Base-by-base conservation (phyloP, 495 filamentous ascomycete genomes). In the Penicillium riverlandense region DNA sequence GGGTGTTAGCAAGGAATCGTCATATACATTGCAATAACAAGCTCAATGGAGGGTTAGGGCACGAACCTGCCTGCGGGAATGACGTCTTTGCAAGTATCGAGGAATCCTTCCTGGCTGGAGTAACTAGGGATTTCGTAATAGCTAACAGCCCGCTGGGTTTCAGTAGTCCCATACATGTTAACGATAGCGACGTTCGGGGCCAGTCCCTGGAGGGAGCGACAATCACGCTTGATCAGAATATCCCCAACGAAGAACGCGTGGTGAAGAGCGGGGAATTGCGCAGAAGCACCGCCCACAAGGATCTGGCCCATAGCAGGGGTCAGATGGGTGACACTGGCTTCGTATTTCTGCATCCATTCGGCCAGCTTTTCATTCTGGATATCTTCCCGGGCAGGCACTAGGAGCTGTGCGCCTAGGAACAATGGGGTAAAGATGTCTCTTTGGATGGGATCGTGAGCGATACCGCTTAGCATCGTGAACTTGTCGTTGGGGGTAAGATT, bases 251-350 rank as follows among this genome's bases (percentile, higher is more conserved):
- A 96, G 75, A 96, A 94, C 36, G 85, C 86, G 48, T 83, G 77
- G 55, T 88, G 78, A 8, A 98, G 76, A 14, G 74, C 67, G 8
- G 87, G 83, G 59, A 95, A 95, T 50, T 86, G 70, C 0, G 82
- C 77, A 7, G 75, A 83, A 7, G 88, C 86, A 50, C 87, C 88
- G 32, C 91, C 92, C 28, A 95, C 85, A 1, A 98, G 71, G 40
- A 98, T 92, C 56, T 97, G 90, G 40, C 91, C 91, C 90, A 97
- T 72, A 32, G 90, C 92, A 6, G 92, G 92, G 0, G 92, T 98
- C 11, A 98, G 71, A 58, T 96, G 92, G 5, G 90, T 91, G 30
- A 92, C 83, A 11, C 87, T 96, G 11, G 85, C 80, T 41, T 76
- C 67, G 54, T 90, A 78, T 41, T 86, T 77, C 37, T 72, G 74